phyloP scores from a whole-genome alignment of 495 filamentous ascomycete genomes.

The Thermothielavioides terrestris region DNA sequence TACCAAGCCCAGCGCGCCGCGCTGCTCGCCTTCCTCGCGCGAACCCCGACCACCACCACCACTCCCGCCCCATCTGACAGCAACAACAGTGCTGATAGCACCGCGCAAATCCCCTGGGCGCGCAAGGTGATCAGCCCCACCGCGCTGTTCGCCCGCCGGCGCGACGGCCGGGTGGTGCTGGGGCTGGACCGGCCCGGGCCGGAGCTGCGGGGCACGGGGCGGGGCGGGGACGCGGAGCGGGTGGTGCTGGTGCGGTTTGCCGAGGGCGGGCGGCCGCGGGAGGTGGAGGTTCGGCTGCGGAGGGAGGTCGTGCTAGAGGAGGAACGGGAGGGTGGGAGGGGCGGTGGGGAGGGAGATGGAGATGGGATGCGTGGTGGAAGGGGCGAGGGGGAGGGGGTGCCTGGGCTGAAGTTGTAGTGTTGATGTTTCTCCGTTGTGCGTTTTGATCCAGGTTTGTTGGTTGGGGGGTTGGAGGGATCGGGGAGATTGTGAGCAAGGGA shows the following conservation, averaged over 20 bases:
- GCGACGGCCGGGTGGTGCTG: constrained; percentile 51
- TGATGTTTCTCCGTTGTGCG: too few relatives aligned
- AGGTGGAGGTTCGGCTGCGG: constrained; percentile 21
- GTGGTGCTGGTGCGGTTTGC: constrained; percentile 62
- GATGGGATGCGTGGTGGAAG: neutral
- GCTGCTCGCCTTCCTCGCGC: constrained; percentile 51
- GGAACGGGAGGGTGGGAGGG: neutral
- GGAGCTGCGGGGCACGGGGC: constrained; percentile 54
- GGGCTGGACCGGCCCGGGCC: constrained; percentile 61
- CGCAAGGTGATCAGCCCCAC: constrained; percentile 70
- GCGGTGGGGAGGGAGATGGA: neutral
- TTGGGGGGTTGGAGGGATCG: too few relatives aligned
- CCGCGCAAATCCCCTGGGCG: constrained; percentile 54
- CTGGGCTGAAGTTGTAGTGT: constrained; percentile 1
- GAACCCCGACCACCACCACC: constrained; percentile 25
- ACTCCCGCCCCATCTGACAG: neutral
- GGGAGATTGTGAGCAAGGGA: too few relatives aligned
- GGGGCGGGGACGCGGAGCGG: constrained; percentile 62
- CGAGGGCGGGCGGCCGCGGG: constrained; percentile 39
- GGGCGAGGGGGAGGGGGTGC: neutral
- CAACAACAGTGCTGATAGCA: constrained; percentile 11
- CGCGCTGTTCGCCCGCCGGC: constrained; percentile 44
- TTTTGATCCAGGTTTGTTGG: neutral
- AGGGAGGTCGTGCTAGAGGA: constrained; percentile 19
- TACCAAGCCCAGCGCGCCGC: constrained; percentile 47